These are phyloP conservation scores for Stylosanthes scabra DNA, from an alignment of 331 rosid species.

Conservation along the genomic window DNA sequence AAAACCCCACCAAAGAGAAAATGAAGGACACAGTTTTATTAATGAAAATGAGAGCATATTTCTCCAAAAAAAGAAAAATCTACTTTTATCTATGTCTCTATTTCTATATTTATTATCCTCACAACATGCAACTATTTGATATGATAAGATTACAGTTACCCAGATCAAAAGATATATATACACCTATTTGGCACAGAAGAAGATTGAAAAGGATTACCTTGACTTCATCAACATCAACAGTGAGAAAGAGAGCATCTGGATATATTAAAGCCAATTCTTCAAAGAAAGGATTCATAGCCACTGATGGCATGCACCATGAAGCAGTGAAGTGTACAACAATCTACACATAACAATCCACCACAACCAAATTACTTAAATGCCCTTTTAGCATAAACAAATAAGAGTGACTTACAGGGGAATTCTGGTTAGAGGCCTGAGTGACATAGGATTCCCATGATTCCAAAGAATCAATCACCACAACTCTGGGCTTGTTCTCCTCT, in stretches of 20 bases:
- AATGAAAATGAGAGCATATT: constrained; percentile 1
- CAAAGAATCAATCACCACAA: constrained; percentile 64
- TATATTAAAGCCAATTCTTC: constrained; percentile 56
- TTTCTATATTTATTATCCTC: too few relatives aligned
- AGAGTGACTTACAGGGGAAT: constrained; percentile 56
- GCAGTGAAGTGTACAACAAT: constrained; percentile 66
- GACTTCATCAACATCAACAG: constrained; percentile 66
- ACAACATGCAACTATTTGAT: too few relatives aligned
- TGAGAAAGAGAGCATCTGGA: constrained; percentile 47
- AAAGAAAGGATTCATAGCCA: constrained; percentile 56
- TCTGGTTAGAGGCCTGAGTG: constrained; percentile 63
- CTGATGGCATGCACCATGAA: constrained; percentile 64
- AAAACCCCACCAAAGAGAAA: not conserved
- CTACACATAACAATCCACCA: constrained; percentile 41
- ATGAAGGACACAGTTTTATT: not conserved
- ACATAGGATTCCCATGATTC: constrained; percentile 75
- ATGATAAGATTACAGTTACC: too few relatives aligned
- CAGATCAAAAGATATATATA: too few relatives aligned
- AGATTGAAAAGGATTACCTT: constrained; percentile 43
- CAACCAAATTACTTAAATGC: constrained; percentile 11
- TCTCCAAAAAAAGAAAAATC: too few relatives aligned
- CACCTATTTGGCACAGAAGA: not conserved
- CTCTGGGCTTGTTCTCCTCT: constrained; percentile 56
- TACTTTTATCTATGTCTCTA: too few relatives aligned
- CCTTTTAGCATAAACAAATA: not conserved